Base-by-base conservation (phyloP, 495 filamentous ascomycete genomes). In the Thermothielavioides terrestris region DNA sequence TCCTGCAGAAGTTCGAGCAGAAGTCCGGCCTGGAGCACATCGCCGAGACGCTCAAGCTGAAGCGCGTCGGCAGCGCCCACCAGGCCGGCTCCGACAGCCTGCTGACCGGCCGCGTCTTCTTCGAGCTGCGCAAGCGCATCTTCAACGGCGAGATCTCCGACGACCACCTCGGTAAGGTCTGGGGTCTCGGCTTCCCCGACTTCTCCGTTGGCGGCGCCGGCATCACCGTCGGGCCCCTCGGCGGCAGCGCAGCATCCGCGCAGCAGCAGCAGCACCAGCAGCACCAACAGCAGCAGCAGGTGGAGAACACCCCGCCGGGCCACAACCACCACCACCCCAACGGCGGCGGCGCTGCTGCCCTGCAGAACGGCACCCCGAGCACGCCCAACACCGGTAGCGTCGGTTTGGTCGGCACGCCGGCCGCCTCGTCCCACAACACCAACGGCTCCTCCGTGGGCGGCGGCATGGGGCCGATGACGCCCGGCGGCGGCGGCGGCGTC, bases 11-110 rank as follows among this genome's bases (percentile, higher is more conserved):
- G 48, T 82, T 94, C 18, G 86, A 88, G 49, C 80, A 83, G 46
- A 95, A 95, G 62, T 86, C 85, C 0, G 88, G 89, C 8, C 75
- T 98, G 20, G 89, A 96, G 63, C 86, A 90, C 59, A 87, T 98
- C 53, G 92, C 90, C 1, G 92, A 98, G 38, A 84, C 89, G 46
- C 81, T 98, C 40, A 88, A 88, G 52, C 80, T 95, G 46, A 88
- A 89, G 68, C 78, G 92, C 37, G 72, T 91, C 22, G 92, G 92
- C 17, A 76, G 78, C 17, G 84, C 87, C 40, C 94, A 98, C 67
- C 87, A 90, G 61, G 90, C 89, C 11, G 92, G 94, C 2, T 88
- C 83, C 11, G 92, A 97, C 67, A 89, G 87, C 39, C 76, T 95
- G 49, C 76, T 98, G 15, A 97, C 92, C 0, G 92, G 92, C 23